These are phyloP conservation scores for Hibiscus syriacus DNA, from an alignment of 345 rosid genomes.

Conservation along the genomic window DNA sequence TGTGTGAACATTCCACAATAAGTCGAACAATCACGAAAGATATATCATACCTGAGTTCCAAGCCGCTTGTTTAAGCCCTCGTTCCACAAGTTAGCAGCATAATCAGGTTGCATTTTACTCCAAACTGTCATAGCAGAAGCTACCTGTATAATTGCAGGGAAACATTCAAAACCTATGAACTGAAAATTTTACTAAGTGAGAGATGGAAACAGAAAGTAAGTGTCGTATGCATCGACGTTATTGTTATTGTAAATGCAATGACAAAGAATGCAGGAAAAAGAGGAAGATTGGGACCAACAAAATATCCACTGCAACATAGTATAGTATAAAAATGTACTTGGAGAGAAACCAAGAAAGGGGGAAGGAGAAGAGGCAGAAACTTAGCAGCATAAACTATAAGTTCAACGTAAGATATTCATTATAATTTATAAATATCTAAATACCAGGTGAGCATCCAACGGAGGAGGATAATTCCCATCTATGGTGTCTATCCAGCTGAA, in stretches of 20 bases:
- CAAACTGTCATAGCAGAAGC: slow-evolving; percentile 97
- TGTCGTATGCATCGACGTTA: not conserved
- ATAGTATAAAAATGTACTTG: not conserved
- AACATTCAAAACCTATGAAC: slow-evolving; percentile 3
- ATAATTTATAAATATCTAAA: slow-evolving; percentile 2
- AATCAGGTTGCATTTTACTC: slow-evolving; percentile 85
- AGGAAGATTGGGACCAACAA: not conserved
- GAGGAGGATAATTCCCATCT: slow-evolving; percentile 88
- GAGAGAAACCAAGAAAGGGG: not conserved
- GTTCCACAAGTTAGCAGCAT: slow-evolving; percentile 92
- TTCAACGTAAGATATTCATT: not conserved
- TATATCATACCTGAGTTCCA: slow-evolving; percentile 59
- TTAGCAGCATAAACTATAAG: not conserved
- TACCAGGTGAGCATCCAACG: slow-evolving; percentile 92
- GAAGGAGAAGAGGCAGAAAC: slow-evolving; percentile 4
- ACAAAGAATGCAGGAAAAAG: not conserved
- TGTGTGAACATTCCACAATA: not conserved
- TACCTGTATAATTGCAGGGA: slow-evolving; percentile 43
- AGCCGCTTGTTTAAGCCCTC: slow-evolving; percentile 93
- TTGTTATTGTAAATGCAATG: not conserved
- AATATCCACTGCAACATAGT: not conserved
- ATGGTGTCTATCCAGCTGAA: slow-evolving; percentile 98
- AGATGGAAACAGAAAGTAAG: not conserved
- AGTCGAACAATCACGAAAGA: not conserved
- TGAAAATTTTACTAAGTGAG: slow-evolving; percentile 3